These are phyloP conservation scores for Lichtheimia ornata DNA, from an alignment of 371 early-diverging fungal genomes.

Conservation along the genomic window DNA sequence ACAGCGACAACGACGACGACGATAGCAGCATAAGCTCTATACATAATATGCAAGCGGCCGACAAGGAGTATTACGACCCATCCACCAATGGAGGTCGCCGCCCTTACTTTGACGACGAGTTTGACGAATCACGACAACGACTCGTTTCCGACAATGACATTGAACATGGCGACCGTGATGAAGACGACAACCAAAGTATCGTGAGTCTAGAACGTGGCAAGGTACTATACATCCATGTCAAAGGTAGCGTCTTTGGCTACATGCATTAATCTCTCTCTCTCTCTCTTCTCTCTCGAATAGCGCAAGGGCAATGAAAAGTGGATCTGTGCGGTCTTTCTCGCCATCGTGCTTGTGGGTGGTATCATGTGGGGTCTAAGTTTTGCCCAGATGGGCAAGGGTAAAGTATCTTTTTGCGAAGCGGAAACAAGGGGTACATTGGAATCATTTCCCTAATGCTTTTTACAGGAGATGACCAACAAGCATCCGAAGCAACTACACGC, in stretches of 20 bases:
- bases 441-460: too few species aligned
- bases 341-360: slow-evolving; percentile 17
- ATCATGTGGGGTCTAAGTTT: slow-evolving; percentile 22
- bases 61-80: slow-evolving; percentile 13
- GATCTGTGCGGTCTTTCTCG: slow-evolving; percentile 18
- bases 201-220: slow-evolving; percentile 11
- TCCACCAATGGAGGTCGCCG: slow-evolving; percentile 4
- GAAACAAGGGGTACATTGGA: too few species aligned
- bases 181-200: slow-evolving; percentile 1
- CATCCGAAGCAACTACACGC: slow-evolving; percentile 2
- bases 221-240: not conserved
- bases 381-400: slow-evolving; percentile 19
- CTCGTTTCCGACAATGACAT: slow-evolving; percentile 15
- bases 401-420: not conserved
- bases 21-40: slow-evolving; percentile 15
- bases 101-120: slow-evolving; percentile 11
- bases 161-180: slow-evolving; percentile 8
- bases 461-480: too few species aligned
- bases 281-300: not conserved
- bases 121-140: slow-evolving; percentile 16
- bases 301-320: slow-evolving; percentile 15
- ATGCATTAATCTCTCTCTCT: not conserved
- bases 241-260: too few species aligned
- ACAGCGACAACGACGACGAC: slow-evolving; percentile 23
- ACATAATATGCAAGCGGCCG: slow-evolving; percentile 6